Percentiles rank a stretch among this genome's conserved stretches.
Evolutionary conservation across 2,329 filamentous ascomycete genomes (phyloP).

Genomic region (Fusarium drepaniforme): DNA sequence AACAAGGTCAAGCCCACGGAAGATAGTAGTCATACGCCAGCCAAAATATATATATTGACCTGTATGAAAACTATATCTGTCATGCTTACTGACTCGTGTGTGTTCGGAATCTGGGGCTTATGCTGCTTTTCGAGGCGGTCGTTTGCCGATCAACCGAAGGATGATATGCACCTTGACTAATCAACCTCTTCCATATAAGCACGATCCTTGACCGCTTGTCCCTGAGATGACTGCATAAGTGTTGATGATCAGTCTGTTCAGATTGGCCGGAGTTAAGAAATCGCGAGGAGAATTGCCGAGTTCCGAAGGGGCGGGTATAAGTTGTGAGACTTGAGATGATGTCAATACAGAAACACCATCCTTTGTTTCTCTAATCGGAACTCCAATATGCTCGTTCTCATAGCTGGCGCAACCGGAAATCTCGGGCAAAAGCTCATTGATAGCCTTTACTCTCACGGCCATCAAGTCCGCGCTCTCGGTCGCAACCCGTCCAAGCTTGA

Average conservation of each 20-base stretch:
- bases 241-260: background rate
- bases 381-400: constrained; percentile 50
- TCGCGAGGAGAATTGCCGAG: background rate
- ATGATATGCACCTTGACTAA: background rate
- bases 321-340: background rate
- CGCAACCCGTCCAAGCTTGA: constrained; percentile 47
- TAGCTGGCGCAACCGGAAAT: constrained; percentile 52
- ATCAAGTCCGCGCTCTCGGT: constrained; percentile 50
- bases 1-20: background rate
- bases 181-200: background rate
- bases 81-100: background rate
- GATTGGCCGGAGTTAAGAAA: background rate
- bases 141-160: background rate
- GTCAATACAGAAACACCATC: background rate
- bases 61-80: background rate
- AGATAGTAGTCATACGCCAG: background rate
- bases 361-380: background rate
- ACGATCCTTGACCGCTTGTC: background rate
- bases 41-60: background rate
- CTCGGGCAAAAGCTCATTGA: constrained; percentile 47
- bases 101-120: background rate
- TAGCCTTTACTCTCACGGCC: constrained; percentile 43
- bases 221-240: background rate
- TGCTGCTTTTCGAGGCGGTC: background rate
- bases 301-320: background rate